Evolutionary conservation across 768 basidiomycete species (phyloP), one percentile per base, ranked within the genome.

Genomic region (Leccinum incarnatum): DNA sequence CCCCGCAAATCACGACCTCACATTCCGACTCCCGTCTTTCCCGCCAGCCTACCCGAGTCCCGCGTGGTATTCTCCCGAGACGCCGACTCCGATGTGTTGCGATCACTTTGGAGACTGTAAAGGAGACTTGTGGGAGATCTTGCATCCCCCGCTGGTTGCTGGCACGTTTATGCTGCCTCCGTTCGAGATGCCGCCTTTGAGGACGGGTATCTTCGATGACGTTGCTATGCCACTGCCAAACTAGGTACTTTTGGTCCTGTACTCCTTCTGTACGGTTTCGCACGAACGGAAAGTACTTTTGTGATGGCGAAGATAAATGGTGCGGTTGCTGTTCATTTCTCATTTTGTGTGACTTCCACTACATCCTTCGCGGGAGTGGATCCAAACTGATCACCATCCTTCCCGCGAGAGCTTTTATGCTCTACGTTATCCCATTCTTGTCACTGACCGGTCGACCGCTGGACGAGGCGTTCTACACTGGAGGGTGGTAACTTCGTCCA

Each of bases 51-150:
- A 17, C 45, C 21, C 47, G 40, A 36, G 30, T 7, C 34, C 55
- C 5, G 1, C 8, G 32, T 15, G 47, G n/a, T 58, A 55, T 17
- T 45, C 34, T 4, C 69, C 67, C 0, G 69, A 70, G 34, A 71
- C 69, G 29, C 69, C 69, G 12, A 69, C 69, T 8, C 69, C 69
- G 4, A 71, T 63, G 63, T 57, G 46, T 23, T 71, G 67, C 2
- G 49, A 60, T 52, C 67, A 70, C 54, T 25, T 58, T 46, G 69
- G 67, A 14, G 65, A 67, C 14, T 71, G 67, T 32, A 53, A 45
- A 4, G 65, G 62, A 0, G 69, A 69, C 30, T 15, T 65, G 45
- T 71, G 65, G 69, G 69, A 71, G 19, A 49, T 65, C 8, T 36
- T 67, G 17, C 69, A 71, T 27, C 67, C 67, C 1, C 67, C 69